phyloP scores from a whole-genome alignment of 2,329 filamentous ascomycete genomes.

The Aulographum hederae region DNA sequence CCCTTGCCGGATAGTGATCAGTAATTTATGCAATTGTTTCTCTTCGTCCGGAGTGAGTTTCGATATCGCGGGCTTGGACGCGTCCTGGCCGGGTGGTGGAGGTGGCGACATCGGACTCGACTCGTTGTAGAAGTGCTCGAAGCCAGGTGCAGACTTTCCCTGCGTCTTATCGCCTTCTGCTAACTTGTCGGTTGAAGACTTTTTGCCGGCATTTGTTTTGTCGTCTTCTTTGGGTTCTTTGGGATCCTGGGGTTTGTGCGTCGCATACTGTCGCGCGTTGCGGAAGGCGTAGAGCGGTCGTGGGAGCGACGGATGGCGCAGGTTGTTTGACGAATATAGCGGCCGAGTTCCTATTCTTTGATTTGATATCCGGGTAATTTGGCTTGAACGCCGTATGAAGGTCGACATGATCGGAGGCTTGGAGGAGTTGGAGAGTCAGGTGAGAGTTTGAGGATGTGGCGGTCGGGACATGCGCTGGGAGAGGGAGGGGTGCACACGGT shows the following conservation, averaged over 20 bases:
- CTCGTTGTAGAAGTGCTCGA: conserved; percentile 27
- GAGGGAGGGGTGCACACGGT: too few relatives aligned
- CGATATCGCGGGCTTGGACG: conserved; percentile 17
- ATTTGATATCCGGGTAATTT: neutral
- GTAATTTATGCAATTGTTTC: conserved; percentile 37
- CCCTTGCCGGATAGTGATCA: conserved; percentile 35
- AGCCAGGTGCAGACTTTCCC: conserved; percentile 20
- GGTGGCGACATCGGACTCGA: conserved; percentile 18
- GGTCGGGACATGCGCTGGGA: too few relatives aligned
- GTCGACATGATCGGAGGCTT: neutral
- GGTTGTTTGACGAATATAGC: too few relatives aligned
- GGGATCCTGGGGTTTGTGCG: conserved; percentile 24
- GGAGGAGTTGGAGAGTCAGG: too few relatives aligned
- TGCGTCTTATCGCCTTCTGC: conserved; percentile 13
- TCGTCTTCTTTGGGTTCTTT: conserved; percentile 21
- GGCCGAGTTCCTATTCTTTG: too few relatives aligned
- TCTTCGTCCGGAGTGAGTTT: conserved; percentile 37
- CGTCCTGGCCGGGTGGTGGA: conserved; percentile 15
- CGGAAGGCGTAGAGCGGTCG: too few relatives aligned
- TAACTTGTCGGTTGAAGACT: conserved; percentile 10
- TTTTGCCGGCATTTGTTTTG: conserved; percentile 10
- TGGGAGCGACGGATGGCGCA: too few relatives aligned
- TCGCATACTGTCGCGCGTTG: conserved; percentile 24
- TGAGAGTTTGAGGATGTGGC: too few relatives aligned
- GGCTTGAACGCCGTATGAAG: neutral